Percentiles rank a stretch among this genome's conserved stretches.
phyloP scores from a whole-genome alignment of 495 filamentous ascomycete species.

The Aspergillus coremiiformis region DNA sequence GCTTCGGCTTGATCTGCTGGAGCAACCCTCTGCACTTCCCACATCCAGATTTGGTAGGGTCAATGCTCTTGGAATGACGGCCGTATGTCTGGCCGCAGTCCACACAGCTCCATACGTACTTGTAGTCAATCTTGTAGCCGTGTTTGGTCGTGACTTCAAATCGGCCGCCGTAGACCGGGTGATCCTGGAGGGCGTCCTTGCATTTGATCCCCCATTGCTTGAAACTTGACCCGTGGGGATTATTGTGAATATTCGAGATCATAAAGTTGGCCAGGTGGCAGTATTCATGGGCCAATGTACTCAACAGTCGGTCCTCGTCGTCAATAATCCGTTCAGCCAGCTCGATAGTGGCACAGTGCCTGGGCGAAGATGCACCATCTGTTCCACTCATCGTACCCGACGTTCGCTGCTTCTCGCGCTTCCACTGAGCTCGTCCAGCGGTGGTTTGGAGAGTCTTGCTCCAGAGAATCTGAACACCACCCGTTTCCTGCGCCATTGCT shows the following conservation, averaged over 20 bases:
- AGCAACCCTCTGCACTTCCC: constrained; percentile 60
- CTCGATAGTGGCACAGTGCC: constrained; percentile 74
- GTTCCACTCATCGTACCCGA: background rate
- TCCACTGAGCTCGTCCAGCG: constrained; percentile 82
- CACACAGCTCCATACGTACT: constrained; percentile 80
- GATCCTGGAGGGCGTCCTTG: constrained; percentile 34
- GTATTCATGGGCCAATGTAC: constrained; percentile 89
- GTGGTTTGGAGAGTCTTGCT: constrained; percentile 78
- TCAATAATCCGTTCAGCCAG: constrained; percentile 81
- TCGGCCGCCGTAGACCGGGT: constrained; percentile 40
- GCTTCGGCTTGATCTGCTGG: constrained; percentile 72
- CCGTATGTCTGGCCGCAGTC: constrained; percentile 61
- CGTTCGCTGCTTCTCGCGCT: constrained; percentile 33
- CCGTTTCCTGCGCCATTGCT: constrained; percentile 52
- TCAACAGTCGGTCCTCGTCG: constrained; percentile 67
- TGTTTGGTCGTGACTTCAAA: constrained; percentile 83
- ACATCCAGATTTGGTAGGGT: constrained; percentile 58
- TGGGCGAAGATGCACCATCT: constrained; percentile 13
- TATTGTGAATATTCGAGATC: constrained; percentile 55
- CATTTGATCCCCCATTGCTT: constrained; percentile 57
- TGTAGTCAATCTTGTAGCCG: constrained; percentile 78
- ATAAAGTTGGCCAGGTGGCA: constrained; percentile 90
- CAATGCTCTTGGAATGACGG: constrained; percentile 76
- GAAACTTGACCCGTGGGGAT: constrained; percentile 79
- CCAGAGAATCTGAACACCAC: constrained; percentile 77